Conservation (phyloP, 78 protist species). For the Tieghemostelium lacteum region DNA sequence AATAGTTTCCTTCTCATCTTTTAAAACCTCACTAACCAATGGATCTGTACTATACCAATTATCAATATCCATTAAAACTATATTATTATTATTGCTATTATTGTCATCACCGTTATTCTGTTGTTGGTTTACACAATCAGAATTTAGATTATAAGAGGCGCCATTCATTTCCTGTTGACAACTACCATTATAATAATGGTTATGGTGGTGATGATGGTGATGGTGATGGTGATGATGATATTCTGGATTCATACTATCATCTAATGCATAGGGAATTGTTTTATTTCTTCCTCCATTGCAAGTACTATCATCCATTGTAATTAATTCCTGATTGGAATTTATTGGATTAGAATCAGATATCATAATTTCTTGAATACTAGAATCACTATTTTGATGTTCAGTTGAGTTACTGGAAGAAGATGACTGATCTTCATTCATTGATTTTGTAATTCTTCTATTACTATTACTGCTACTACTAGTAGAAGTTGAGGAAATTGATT, state of each 20-base stretch:
- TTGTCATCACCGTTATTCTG: background rate
- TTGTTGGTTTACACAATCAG: background rate
- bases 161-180: too few species aligned
- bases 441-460: too few species aligned
- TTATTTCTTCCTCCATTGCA: too few species aligned
- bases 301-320: background rate
- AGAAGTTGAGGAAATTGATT: too few species aligned
- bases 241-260: background rate
- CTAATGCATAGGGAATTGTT: too few species aligned
- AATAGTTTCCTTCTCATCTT: conserved; percentile 48
- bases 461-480: background rate
- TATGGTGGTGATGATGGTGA: background rate
- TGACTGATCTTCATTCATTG: background rate
- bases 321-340: background rate
- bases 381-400: background rate
- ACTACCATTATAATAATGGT: background rate
- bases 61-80: conserved; percentile 53
- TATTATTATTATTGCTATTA: background rate
- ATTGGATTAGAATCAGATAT: background rate
- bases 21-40: conserved; percentile 41
- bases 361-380: background rate
- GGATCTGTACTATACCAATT: conserved; percentile 73
- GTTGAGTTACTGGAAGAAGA: background rate
- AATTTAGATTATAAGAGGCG: too few species aligned
- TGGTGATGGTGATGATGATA: background rate